Conservation (phyloP, 2,329 filamentous ascomycete genomes). For the Pleomassaria siparia region DNA sequence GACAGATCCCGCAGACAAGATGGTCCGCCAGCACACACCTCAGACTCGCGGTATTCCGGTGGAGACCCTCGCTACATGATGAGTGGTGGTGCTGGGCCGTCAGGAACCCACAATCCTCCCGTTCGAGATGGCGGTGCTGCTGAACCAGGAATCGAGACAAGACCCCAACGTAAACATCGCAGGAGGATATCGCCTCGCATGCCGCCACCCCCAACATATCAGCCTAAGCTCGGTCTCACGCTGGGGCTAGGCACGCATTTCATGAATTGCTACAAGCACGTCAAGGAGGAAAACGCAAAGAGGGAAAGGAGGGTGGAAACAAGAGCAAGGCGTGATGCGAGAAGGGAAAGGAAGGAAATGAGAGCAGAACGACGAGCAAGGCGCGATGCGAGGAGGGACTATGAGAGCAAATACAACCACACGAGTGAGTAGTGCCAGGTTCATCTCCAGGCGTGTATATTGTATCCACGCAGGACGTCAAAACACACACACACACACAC, state of each 20-base stretch:
- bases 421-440: too few species aligned
- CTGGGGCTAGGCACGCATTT: conserved; percentile 21
- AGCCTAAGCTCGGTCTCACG: conserved; percentile 15
- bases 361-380: neutral
- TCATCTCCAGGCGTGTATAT: too few species aligned
- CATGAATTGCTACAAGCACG: conserved; percentile 23
- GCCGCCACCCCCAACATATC: conserved; percentile 18
- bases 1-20: too few species aligned
- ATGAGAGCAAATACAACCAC: too few species aligned
- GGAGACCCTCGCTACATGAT: neutral
- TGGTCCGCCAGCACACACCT: neutral
- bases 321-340: conserved; percentile 6
- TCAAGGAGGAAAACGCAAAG: conserved; percentile 18
- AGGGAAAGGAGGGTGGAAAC: neutral
- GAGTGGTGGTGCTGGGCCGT: neutral
- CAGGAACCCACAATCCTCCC: neutral
- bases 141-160: neutral
- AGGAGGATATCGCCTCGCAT: conserved; percentile 1
- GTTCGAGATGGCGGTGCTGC: neutral
- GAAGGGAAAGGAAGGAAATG: conserved; percentile 4
- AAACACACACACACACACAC: too few species aligned
- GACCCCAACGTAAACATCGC: neutral
- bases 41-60: neutral
- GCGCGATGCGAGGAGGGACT: neutral
- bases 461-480: too few species aligned